These are phyloP conservation scores for Neostapfia colusana DNA, from an alignment of 176 grass and related monocot genomes.

Conservation along the genomic window DNA sequence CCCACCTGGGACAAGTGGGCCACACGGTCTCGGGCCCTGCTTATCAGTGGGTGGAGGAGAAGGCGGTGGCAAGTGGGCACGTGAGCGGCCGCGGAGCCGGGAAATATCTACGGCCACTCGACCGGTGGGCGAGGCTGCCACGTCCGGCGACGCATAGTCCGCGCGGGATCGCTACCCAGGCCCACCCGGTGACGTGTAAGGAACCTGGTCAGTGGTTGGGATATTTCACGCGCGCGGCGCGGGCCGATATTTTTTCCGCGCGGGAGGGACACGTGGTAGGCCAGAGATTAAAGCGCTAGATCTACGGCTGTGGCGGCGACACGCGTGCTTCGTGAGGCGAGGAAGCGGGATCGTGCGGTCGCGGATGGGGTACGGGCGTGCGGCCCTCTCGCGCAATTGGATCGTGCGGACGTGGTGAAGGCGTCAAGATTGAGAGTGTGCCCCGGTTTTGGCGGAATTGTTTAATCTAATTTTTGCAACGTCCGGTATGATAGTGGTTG, in stretches of 20 bases:
- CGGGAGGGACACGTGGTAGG: slow-evolving; percentile 43
- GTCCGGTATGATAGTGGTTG: slow-evolving; percentile 23
- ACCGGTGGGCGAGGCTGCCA: slow-evolving; percentile 49
- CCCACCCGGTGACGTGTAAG: slow-evolving; percentile 33
- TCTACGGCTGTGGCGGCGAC: slow-evolving; percentile 15
- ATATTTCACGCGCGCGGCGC: slow-evolving; percentile 8
- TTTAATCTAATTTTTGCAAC: too few relatives aligned
- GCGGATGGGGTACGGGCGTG: not conserved
- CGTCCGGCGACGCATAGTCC: slow-evolving; percentile 28
- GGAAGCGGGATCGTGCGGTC: not conserved
- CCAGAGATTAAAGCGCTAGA: not conserved
- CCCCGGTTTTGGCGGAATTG: not conserved
- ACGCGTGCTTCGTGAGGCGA: slow-evolving; percentile 1
- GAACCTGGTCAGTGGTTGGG: slow-evolving; percentile 34
- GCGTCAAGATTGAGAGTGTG: not conserved
- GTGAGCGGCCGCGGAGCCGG: not conserved
- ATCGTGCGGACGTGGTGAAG: slow-evolving; percentile 33
- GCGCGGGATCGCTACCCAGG: not conserved
- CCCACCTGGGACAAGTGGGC: slow-evolving; percentile 25
- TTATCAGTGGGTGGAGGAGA: not conserved
- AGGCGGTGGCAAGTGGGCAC: not conserved
- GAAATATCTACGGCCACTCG: slow-evolving; percentile 52
- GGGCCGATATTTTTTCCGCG: slow-evolving; percentile 44
- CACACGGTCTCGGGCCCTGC: rapidly evolving
- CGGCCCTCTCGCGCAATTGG: not conserved